Evolutionary conservation across 2,329 filamentous ascomycete genomes (phyloP).

Genomic region (Aspergillus hortae): DNA sequence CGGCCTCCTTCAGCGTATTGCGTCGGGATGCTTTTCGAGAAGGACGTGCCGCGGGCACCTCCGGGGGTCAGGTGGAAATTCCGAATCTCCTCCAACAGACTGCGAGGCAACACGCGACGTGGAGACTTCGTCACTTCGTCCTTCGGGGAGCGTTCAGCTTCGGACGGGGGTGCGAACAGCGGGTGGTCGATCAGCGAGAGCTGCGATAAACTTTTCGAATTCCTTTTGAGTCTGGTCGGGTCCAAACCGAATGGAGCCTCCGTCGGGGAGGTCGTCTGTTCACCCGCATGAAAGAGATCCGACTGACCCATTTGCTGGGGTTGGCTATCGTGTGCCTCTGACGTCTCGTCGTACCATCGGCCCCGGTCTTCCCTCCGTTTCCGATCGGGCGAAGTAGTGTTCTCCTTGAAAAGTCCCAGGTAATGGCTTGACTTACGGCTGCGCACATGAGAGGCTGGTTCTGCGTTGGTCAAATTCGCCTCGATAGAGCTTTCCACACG

Average conservation of each 20-base stretch:
- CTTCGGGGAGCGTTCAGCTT: constrained; percentile 8
- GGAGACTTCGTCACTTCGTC: constrained; percentile 23
- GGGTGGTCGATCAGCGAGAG: constrained; percentile 23
- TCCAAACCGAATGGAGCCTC: constrained; percentile 6
- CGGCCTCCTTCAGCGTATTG: constrained; percentile 31
- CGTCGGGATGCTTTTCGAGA: constrained; percentile 40
- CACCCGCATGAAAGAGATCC: constrained; percentile 11
- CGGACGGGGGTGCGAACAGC: constrained; percentile 15
- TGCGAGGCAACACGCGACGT: constrained; percentile 43
- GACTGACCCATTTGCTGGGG: constrained; percentile 7
- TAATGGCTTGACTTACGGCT: constrained; percentile 66
- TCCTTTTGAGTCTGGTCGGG: constrained; percentile 16
- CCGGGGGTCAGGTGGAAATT: constrained; percentile 52
- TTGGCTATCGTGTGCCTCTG: constrained; percentile 14
- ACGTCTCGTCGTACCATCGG: constrained; percentile 31
- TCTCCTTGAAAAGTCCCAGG: constrained; percentile 62
- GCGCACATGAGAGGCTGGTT: constrained; percentile 52
- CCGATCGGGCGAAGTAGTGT: constrained; percentile 52
- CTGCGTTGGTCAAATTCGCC: constrained; percentile 58
- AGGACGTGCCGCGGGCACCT: constrained; percentile 43
- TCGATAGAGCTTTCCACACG: constrained; percentile 62
- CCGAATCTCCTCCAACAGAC: constrained; percentile 55
- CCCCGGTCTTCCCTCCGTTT: constrained; percentile 47
- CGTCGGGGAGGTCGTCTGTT: constrained; percentile 12
- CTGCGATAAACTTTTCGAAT: constrained; percentile 25